Conservation (phyloP, 768 basidiomycete species). For the Pleurotus salmoneostramineus region DNA sequence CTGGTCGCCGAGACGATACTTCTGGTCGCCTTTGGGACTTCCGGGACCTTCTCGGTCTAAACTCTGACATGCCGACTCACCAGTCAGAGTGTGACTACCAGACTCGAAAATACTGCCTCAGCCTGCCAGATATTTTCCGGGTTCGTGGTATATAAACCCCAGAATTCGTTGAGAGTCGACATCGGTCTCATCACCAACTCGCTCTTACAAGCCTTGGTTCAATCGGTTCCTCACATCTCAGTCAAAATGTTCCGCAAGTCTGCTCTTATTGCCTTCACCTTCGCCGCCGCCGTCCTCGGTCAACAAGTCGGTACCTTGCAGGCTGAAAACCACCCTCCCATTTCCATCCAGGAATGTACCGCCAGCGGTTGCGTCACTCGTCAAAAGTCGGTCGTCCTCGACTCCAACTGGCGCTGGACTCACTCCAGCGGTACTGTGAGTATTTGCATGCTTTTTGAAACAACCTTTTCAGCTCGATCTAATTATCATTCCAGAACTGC, state of each 20-base stretch:
- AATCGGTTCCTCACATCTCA: no score
- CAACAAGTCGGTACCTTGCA: conserved; percentile 47
- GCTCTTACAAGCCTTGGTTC: neutral
- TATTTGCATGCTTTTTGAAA: no score
- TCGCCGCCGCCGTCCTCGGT: conserved; percentile 31
- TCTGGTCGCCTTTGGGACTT: no score
- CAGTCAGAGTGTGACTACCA: neutral
- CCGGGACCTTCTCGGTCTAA: no score
- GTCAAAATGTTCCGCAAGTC: conserved; percentile 31
- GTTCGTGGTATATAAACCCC: neutral
- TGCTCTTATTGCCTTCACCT: conserved; percentile 28
- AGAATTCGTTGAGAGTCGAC: neutral
- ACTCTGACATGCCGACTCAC: no score
- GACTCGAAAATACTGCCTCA: neutral
- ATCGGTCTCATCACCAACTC: neutral
- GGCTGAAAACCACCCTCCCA: conserved; percentile 43
- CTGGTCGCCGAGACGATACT: no score
- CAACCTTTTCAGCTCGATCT: no score
- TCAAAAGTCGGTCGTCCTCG: conserved; percentile 35
- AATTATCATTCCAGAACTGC: no score
- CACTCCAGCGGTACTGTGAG: no score
- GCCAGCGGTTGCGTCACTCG: conserved; percentile 34
- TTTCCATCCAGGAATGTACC: conserved; percentile 42
- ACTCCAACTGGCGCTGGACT: conserved; percentile 53
- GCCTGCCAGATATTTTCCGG: neutral